Evolutionary conservation across 108 stramenopile genomes (phyloP), one percentile per base, ranked within the genome.

Genomic region (Skeletonema marinoi): DNA sequence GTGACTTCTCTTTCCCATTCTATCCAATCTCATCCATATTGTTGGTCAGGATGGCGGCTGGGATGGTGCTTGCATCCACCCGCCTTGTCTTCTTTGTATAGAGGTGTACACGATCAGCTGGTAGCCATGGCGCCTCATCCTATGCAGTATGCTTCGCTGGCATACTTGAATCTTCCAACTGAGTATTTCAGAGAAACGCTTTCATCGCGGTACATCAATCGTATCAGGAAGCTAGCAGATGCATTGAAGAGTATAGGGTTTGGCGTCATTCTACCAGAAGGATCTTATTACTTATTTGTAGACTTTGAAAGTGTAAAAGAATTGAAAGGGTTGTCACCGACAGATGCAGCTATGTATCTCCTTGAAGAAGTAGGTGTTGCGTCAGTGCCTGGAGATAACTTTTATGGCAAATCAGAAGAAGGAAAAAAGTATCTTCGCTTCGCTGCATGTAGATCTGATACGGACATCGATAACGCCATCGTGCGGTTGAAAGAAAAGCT

Each of bases 1-100:
- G n/a, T n/a, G n/a, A n/a, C n/a, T n/a, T n/a, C n/a, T 29, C 30
- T 66, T 35, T 21, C 16, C 0, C 5, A n/a, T n/a, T n/a, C n/a
- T n/a, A n/a, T 7, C 25, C 1, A 1, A 30, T 6, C 19, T 31
- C 30, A 30, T 62, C 25, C 14, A 30, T 30, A 62, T 62, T 7
- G 1, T 21, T 62, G 25, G 7, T 29, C 14, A 62, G 61, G 64
- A 0, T 70, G 38, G 83, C 38, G 81, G 62, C 48, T 88, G 71
- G 90, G 87, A n/a, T 88, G 90, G 91, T 92, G 88, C 71, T 67
- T 88, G 44, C 88, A 88, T 69, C 91, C 88, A 46, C 65, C 86
- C 11, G 76, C 83, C 14, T 58, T 82, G 14, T 60, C 81, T 29
- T 63, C 74, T 42, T 68, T 65, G n/a, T 92, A 89, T 50, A 81